Base-by-base conservation (phyloP, 768 basidiomycete species). In the Tylopilus subfusipes region DNA sequence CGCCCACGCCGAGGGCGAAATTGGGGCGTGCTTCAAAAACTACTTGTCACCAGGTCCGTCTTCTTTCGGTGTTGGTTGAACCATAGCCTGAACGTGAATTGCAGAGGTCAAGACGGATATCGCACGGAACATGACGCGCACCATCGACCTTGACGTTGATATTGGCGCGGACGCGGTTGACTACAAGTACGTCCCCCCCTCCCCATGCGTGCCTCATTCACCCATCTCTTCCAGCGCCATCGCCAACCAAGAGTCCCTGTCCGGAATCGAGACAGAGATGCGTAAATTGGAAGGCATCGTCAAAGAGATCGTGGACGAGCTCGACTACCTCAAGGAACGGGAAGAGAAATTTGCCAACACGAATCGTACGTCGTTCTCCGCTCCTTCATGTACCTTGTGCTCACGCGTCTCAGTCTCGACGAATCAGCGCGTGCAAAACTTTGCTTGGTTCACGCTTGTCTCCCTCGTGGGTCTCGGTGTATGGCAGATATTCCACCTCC, bases 101-200 rank as follows among this genome's bases (percentile, higher is more conserved):
- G n/a, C 53, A 85, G 84, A 77, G 19, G 70, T 80, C 19, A 72
- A 76, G 22, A 65, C 68, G 43, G 76, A 78, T 24, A 73, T 84
- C 48, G 76, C 75, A 3, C 65, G 72, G 30, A 79, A 80, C 52
- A 74, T 83, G 59, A 72, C 76, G 38, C 81, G 93, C 16, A 81
- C 89, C 38, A 72, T 99, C 56, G 96, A 99, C 76, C 75, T 98
- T 54, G 97, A 99, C 66, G 83, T 98, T 34, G 97, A 99, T 66
- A 95, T 99, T 69, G 97, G 97, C 31, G 95, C 96, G 13, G 96
- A 98, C 64, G 97, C 97, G 2, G 88, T 98, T 34, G 97, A 99
- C 74, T 98, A 98, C 81, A 98, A 99, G 94, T 96, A 65, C 59
- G 88, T 75, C 11, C 34, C 13, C 16, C 7, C 16, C 36, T 30